These are phyloP conservation scores for Baudoinia panamericana DNA, from an alignment of 495 filamentous ascomycete genomes.

Conservation along the genomic window DNA sequence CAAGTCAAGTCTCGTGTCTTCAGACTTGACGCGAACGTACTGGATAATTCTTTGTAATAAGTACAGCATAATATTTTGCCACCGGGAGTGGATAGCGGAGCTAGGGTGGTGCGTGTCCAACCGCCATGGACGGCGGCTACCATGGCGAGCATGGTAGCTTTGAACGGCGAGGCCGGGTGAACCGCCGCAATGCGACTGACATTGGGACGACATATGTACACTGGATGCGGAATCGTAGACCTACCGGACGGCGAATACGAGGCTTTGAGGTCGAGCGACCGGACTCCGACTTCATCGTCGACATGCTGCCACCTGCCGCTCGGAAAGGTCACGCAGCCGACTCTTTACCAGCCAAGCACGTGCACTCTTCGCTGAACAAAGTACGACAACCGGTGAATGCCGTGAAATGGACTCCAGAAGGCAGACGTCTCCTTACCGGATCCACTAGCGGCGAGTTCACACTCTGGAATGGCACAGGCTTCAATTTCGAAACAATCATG, in stretches of 20 bases:
- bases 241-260: conserved; percentile 55
- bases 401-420: conserved; percentile 96
- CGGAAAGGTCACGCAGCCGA: conserved; percentile 59
- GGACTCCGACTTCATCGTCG: conserved; percentile 73
- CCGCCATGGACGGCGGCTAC: conserved; percentile 12
- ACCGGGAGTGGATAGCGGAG: too few species aligned
- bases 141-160: conserved; percentile 13
- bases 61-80: too few species aligned
- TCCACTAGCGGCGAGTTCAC: conserved; percentile 96
- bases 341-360: conserved; percentile 72
- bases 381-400: conserved; percentile 94
- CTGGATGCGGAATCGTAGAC: conserved; percentile 80
- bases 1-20: too few species aligned
- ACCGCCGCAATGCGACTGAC: conserved; percentile 58
- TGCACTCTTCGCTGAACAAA: conserved; percentile 94
- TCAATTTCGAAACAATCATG: conserved; percentile 87
- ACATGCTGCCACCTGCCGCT: conserved; percentile 80
- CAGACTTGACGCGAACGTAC: too few species aligned
- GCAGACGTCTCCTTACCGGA: conserved; percentile 76
- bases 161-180: conserved; percentile 9
- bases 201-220: conserved; percentile 86
- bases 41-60: too few species aligned
- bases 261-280: conserved; percentile 68
- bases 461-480: conserved; percentile 94
- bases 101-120: too few species aligned